Evolutionary conservation across 352 stramenopile species (phyloP), one percentile per base, ranked within the genome.

Genomic region (Phytophthora sansomeana): DNA sequence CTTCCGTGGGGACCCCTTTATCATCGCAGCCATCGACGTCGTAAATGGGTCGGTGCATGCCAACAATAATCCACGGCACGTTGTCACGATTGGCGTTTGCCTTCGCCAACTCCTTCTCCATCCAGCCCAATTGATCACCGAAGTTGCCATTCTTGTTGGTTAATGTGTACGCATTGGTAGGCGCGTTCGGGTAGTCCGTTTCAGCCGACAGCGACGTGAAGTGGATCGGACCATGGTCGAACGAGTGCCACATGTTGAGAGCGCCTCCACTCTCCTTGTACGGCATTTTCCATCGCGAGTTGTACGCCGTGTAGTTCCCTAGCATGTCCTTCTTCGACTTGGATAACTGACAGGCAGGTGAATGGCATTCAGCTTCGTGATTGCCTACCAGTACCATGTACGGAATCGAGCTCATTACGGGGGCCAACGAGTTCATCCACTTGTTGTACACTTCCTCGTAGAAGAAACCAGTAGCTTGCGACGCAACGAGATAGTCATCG

Each of bases 371-470:
- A 16, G 74, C 77, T 47, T 85, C 80, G 63, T 96, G 88, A 73
- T 94, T 94, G 1, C 86, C 86, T 0, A 80, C 71, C n/a, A 78
- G 57, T 24, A 84, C 76, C 81, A 92, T 93, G 68, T 90, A 93
- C 4, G 85, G 83, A 14, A 88, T 43, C n/a, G 38, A 5, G 7
- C 51, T 58, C 68, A 83, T 77, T 11, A 77, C 50, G 3, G 67
- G 50, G 4, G 78, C 47, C 14, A 90, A 54, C 38, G 63, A 60
- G 39, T 83, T 77, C 81, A 94, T 88, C 81, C 77, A 95, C 26
- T 70, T 59, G 64, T 94, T 88, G 66, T 85, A 94, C 6, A 72
- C 52, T 33, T 77, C 63, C 48, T 80, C 72, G 51, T 80, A 77
- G 44, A 74, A 75, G 48, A 77, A 74, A 1, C 57, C 68, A 0